Conservation (phyloP, 306 rosid genomes). For the Heteromeles arbutifolia region DNA sequence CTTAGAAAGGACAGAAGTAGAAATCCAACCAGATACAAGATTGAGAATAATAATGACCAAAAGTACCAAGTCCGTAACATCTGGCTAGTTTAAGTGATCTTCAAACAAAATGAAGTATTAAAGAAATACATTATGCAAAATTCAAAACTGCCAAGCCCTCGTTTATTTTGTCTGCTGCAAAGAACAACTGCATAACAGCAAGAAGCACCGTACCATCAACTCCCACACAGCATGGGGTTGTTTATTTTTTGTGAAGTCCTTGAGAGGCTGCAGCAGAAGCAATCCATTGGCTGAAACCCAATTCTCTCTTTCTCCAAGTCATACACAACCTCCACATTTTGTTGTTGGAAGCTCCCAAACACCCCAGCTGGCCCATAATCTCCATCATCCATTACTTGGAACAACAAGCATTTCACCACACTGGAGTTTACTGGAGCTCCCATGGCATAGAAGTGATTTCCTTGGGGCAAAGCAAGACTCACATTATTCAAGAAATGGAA, state of each 20-base stretch:
- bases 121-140: neutral
- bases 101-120: neutral
- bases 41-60: too few relatives aligned
- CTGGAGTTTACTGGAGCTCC: constrained; percentile 39
- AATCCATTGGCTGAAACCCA: constrained; percentile 43
- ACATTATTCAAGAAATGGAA: constrained; percentile 43
- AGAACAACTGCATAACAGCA: neutral
- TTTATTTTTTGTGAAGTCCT: constrained; percentile 4
- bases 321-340: constrained; percentile 49
- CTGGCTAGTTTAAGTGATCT: neutral
- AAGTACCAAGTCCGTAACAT: too few relatives aligned
- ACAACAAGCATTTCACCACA: constrained; percentile 41
- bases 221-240: neutral
- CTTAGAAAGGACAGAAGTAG: too few relatives aligned
- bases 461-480: constrained; percentile 32
- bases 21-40: too few relatives aligned
- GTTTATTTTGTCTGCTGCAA: constrained; percentile 1
- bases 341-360: constrained; percentile 55
- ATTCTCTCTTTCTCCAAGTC: constrained; percentile 44
- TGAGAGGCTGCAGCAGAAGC: constrained; percentile 35
- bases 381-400: constrained; percentile 37
- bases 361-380: constrained; percentile 47
- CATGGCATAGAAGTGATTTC: constrained; percentile 46
- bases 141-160: neutral
- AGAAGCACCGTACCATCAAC: neutral